Conservation (phyloP, 2,329 filamentous ascomycete genomes). For the Fusarium avenaceum region DNA sequence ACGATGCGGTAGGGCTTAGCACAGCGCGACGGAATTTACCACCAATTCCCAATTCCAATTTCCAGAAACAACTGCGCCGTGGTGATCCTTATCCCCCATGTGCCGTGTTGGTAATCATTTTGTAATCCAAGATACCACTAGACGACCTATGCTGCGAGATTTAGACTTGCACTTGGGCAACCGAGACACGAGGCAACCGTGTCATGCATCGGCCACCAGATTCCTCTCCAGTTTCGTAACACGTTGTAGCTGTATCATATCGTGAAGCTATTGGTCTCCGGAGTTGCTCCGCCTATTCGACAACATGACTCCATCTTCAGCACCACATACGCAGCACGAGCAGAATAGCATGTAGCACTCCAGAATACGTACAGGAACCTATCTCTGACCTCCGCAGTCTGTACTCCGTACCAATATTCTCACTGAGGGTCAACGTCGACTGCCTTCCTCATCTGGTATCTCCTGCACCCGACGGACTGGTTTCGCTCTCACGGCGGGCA, state of each 20-base stretch:
- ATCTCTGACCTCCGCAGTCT: not conserved
- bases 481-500: slow-evolving; percentile 24
- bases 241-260: slow-evolving; percentile 4
- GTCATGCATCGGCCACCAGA: not conserved
- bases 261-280: not conserved
- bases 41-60: not conserved
- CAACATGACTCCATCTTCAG: slow-evolving; percentile 33
- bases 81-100: slow-evolving; percentile 6
- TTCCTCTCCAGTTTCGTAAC: slow-evolving; percentile 13
- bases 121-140: slow-evolving; percentile 13
- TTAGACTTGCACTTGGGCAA: not conserved
- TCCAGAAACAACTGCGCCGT: not conserved
- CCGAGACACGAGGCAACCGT: not conserved
- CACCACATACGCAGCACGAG: slow-evolving; percentile 11
- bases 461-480: slow-evolving; percentile 34
- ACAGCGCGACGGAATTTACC: slow-evolving; percentile 17
- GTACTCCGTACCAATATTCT: not conserved
- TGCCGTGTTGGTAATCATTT: slow-evolving; percentile 37
- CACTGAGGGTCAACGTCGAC: not conserved
- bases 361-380: slow-evolving; percentile 1
- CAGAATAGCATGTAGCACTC: not conserved
- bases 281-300: slow-evolving; percentile 22
- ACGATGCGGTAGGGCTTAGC: slow-evolving; percentile 40
- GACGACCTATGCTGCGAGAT: not conserved
- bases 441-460: slow-evolving; percentile 28